Evolutionary conservation across 768 basidiomycete genomes (phyloP).

Genomic region (Dioszegia aurantiaca): DNA sequence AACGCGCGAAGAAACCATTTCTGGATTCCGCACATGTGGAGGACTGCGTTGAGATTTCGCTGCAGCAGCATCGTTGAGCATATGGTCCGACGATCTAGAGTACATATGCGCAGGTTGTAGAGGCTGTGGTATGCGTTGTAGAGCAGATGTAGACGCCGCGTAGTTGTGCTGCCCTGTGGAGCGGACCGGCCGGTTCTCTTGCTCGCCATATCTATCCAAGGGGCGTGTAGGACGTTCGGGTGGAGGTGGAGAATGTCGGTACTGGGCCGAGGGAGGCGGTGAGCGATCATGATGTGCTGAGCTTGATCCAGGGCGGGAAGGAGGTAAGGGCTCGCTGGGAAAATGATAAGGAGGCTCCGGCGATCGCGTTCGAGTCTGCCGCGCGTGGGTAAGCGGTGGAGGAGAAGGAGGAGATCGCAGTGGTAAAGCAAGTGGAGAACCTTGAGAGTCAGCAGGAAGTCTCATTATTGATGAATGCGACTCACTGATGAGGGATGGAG

Average conservation of each 20-base stretch:
- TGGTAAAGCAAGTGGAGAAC: neutral
- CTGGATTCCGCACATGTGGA: neutral
- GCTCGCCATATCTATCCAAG: constrained; percentile 16
- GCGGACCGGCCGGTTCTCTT: constrained; percentile 18
- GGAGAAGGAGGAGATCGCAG: constrained; percentile 2
- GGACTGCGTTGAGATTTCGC: neutral
- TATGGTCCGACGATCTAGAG: constrained; percentile 11
- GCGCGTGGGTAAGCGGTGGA: neutral
- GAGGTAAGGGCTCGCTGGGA: neutral
- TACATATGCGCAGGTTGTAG: constrained; percentile 14
- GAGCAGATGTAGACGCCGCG: constrained; percentile 8
- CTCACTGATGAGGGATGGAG: constrained; percentile 9
- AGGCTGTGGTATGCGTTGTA: constrained; percentile 20
- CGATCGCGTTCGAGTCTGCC: neutral
- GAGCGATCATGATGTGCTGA: neutral
- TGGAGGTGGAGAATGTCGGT: neutral
- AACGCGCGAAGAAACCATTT: constrained; percentile 11
- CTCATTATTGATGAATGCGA: neutral
- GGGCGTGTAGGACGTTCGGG: constrained; percentile 20
- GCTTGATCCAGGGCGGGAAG: neutral
- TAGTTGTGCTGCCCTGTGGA: neutral
- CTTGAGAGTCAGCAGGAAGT: neutral
- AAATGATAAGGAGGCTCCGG: neutral
- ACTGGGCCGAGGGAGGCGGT: neutral
- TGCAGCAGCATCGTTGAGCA: constrained; percentile 6